phyloP scores from a whole-genome alignment of 192 early-diverging fungal species.

The Paraglomus occultum region DNA sequence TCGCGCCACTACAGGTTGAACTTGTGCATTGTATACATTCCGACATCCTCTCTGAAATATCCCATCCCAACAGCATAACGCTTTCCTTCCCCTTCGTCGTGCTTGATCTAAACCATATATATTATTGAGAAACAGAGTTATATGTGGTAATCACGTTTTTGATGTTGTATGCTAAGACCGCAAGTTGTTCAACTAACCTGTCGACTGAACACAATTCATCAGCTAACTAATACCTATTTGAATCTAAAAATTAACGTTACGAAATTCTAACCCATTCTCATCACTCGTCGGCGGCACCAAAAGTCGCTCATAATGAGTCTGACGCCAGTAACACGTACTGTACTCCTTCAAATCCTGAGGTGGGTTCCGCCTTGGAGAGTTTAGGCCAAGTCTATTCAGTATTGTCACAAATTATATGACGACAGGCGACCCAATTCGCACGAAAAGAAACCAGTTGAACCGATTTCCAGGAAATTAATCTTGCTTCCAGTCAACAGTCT shows the following conservation, averaged over 20 bases:
- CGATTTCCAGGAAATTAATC: too few species aligned
- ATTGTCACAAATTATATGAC: too few species aligned
- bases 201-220: slow-evolving; percentile 58
- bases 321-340: too few species aligned
- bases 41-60: slow-evolving; percentile 85
- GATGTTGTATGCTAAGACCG: too few species aligned
- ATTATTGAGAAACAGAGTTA: background rate
- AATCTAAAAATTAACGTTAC: slow-evolving; percentile 77
- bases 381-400: too few species aligned
- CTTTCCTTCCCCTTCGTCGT: slow-evolving; percentile 77
- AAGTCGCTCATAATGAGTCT: too few species aligned
- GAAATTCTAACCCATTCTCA: slow-evolving; percentile 64
- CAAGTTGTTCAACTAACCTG: slow-evolving; percentile 35
- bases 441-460: too few species aligned
- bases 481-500: too few species aligned
- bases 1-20: slow-evolving; percentile 80
- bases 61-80: slow-evolving; percentile 89
- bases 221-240: slow-evolving; percentile 57
- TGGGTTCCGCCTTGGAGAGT: too few species aligned
- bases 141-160: too few species aligned
- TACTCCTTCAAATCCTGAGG: too few species aligned
- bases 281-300: slow-evolving; percentile 73
- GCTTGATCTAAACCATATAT: slow-evolving; percentile 66
- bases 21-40: slow-evolving; percentile 87
- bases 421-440: too few species aligned